Conservation (phyloP, 345 rosid genomes). For the Eucalyptus erythrocorys region DNA sequence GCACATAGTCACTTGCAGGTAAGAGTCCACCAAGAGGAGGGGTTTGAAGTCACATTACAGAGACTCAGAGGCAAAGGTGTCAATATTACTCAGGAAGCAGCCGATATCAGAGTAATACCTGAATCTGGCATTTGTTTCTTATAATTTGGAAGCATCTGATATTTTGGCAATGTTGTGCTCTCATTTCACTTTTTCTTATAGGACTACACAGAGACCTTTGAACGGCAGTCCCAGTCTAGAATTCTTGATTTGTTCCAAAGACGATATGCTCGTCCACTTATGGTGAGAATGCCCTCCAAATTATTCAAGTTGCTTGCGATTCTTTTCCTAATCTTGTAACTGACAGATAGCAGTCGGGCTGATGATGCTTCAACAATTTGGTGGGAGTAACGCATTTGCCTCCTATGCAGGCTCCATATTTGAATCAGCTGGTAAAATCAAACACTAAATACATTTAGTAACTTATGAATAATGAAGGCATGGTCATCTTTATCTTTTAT, state of each 20-base stretch:
- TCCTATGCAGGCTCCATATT: constrained; percentile 38
- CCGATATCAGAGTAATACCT: constrained; percentile 20
- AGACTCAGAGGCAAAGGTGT: constrained; percentile 28
- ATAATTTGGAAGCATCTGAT: background rate
- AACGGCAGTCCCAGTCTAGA: constrained; percentile 1
- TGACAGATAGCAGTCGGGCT: constrained; percentile 42
- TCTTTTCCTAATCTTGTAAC: background rate
- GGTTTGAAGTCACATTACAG: constrained; percentile 21
- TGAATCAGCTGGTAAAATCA: constrained; percentile 26
- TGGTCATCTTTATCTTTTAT: background rate
- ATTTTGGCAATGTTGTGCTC: background rate
- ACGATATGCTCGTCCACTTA: background rate
- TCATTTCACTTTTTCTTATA: background rate
- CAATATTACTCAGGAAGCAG: constrained; percentile 38
- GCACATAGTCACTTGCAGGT: constrained; percentile 9
- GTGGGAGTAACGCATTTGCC: constrained; percentile 27
- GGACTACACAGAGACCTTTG: constrained; percentile 15
- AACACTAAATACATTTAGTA: background rate
- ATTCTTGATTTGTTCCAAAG: constrained; percentile 24
- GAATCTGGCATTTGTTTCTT: background rate
- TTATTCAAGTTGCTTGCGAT: background rate
- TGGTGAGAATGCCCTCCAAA: background rate
- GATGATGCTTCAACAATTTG: constrained; percentile 32
- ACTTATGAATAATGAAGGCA: background rate
- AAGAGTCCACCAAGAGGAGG: constrained; percentile 14